Evolutionary conservation across 768 basidiomycete genomes (phyloP).

Genomic region (Phlebiopsis flavidoalba): DNA sequence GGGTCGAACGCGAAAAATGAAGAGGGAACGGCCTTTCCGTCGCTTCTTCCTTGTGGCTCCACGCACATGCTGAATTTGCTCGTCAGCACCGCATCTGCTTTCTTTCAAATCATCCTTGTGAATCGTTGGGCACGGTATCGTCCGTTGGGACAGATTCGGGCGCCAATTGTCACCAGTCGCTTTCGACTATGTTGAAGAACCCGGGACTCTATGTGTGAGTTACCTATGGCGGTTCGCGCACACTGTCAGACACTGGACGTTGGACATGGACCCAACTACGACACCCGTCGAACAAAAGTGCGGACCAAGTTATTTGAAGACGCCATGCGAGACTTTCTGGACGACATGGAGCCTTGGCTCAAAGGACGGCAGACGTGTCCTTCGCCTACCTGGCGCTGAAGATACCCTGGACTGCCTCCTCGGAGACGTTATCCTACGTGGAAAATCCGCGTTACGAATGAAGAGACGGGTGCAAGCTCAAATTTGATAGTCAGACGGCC

Average conservation of each 20-base stretch:
- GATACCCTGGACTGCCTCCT: not conserved
- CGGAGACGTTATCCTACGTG: not conserved
- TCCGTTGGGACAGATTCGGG: slow-evolving; percentile 33
- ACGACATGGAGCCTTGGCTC: not conserved
- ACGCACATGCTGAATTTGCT: not conserved
- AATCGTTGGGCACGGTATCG: slow-evolving; percentile 23
- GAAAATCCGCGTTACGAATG: not conserved
- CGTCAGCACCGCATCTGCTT: not conserved
- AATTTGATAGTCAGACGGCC: not conserved
- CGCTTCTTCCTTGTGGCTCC: not conserved
- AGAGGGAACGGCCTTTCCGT: not conserved
- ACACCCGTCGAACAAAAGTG: not conserved
- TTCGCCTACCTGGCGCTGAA: not conserved
- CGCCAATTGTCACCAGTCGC: slow-evolving; percentile 19
- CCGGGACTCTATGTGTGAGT: not conserved
- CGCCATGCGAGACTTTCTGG: not conserved
- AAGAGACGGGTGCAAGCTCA: not conserved
- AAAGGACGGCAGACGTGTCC: not conserved
- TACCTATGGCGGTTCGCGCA: not conserved
- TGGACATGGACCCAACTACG: not conserved
- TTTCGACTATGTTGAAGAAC: slow-evolving; percentile 20
- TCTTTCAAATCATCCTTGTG: slow-evolving; percentile 26
- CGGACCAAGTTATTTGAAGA: not conserved
- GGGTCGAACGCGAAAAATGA: not conserved
- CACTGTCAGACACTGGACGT: not conserved